Evolutionary conservation across 1,139 yeast genomes (phyloP), one percentile per base, ranked within the genome.

Genomic region (Blastobotrys arbuscula): DNA sequence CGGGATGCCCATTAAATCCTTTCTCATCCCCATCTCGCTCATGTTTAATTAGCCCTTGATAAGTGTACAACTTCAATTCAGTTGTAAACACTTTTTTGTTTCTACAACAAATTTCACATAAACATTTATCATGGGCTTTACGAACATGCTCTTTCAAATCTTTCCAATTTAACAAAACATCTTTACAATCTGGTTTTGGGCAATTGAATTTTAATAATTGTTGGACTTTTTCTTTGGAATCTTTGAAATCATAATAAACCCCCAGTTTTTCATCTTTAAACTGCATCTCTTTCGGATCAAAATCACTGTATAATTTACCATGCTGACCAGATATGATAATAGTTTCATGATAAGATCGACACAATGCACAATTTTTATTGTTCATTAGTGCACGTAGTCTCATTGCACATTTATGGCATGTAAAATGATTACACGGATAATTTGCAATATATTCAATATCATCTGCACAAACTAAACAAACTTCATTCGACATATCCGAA

Each of bases 1-100:
- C 75, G 0, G 97, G 97, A 63, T 92, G 99, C 0, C 97, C 97
- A 10, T 69, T 72, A 64, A 90, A 90, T 2, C 97, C 97, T 18
- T 70, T 66, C 42, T 74, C 76, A 55, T 76, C 78, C 41, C 96
- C 97, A 39, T 72, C 74, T 5, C 74, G 66, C 62, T 83, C 84
- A 67, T 92, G 99, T 47, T 70, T 74, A 52, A 78, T 79, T 44
- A 92, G 73, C 55, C 79, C 83, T 51, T 79, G 79, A 40, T 73
- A 74, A 1, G 81, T 75, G 63, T 77, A 87, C 19, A 85, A 66
- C 37, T 75, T 73, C 49, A 88, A 72, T 63, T 92, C 97, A 13
- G 71, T 65, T 2, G 88, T 77, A 64, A 92, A 92, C 3, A 85
- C 86, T 58, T 82, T 83, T 61, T 88, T 88, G 66, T 81, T 78